Evolutionary conservation across 2,329 filamentous ascomycete species (phyloP), one percentile per base, ranked within the genome.

Genomic region (Xylaria arbuscula): DNA sequence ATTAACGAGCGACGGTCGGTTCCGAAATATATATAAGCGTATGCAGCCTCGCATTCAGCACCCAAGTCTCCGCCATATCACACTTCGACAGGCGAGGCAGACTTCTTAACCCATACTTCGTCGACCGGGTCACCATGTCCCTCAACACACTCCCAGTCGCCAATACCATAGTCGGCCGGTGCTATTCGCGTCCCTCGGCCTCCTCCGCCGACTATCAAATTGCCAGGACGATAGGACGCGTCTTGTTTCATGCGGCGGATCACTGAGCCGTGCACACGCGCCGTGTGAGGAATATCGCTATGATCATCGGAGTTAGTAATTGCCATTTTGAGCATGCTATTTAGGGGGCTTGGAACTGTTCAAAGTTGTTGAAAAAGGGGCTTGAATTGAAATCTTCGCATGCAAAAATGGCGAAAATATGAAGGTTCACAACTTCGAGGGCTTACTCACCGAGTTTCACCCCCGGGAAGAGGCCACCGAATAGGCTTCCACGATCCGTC

Each of bases 401-500:
- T 9, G 2, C 17, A 3, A 17, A 10, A 19, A 0, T 19, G 17
- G 3, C 32, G 11, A 34, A 8, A 17, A 17, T 0, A 11, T 7
- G 17, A 11, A 36, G 2, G 19, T 1, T 1, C 3, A 36, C 4
- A 17, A 9, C 15, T 19, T 11, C 7, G 15, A 32, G 11, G 11
- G 15, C n/a, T 34, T 34, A 36, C 51, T 36, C 17, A 54, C 51
- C 93, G 87, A 0, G 91, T 88, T 79, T 95, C 92, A 10, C 93
- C 93, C 36, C 89, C 87, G 0, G 93, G 93, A 2, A 95, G 81
- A 0, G 93, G 93, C 91, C 92, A 95, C 9, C 89, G 85, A 72
- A 96, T 95, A 0, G 92, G 90, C 78, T 89, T 90, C 93, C 93
- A 96, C 0, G 88, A 88, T 0, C 92, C 92, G 70, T 94, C 90